Conservation (phyloP, 2,329 filamentous ascomycete genomes). For the Aspergillus clavatus region DNA sequence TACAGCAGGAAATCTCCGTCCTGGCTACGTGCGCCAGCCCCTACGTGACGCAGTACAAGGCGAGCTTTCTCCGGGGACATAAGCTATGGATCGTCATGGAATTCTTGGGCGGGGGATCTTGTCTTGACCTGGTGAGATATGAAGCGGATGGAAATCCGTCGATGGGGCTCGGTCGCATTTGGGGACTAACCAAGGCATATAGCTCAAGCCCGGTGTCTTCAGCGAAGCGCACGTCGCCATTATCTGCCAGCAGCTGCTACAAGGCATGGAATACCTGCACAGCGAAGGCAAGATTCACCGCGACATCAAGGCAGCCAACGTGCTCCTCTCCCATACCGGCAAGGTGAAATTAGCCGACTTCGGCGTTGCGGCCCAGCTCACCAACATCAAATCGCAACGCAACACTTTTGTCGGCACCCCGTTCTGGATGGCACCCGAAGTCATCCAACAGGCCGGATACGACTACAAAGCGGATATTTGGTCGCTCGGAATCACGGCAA, state of each 20-base stretch:
- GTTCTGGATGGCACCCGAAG: constrained; percentile 95
- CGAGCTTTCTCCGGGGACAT: constrained; percentile 89
- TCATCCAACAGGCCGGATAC: constrained; percentile 78
- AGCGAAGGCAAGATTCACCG: constrained; percentile 92
- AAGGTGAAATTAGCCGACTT: constrained; percentile 97
- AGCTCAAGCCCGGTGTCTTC: constrained; percentile 88
- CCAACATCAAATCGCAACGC: constrained; percentile 94
- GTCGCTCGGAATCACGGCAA: constrained; percentile 87
- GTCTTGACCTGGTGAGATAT: constrained; percentile 71
- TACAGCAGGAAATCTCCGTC: constrained; percentile 94
- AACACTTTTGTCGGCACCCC: constrained; percentile 98
- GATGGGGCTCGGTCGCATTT: neutral
- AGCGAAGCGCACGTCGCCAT: constrained; percentile 88
- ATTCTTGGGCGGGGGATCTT: constrained; percentile 90
- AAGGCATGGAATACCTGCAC: constrained; percentile 89
- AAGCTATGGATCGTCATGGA: constrained; percentile 99
- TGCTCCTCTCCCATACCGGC: constrained; percentile 83
- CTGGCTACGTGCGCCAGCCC: constrained; percentile 91
- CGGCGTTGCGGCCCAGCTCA: constrained; percentile 91
- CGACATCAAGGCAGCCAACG: constrained; percentile 94
- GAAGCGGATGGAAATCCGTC: neutral
- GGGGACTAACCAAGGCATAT: constrained; percentile 8
- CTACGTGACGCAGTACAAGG: constrained; percentile 93
- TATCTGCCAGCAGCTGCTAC: constrained; percentile 83
- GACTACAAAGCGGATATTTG: constrained; percentile 93